phyloP scores from a whole-genome alignment of 495 filamentous ascomycete genomes.

The Venustampulla echinocandica region DNA sequence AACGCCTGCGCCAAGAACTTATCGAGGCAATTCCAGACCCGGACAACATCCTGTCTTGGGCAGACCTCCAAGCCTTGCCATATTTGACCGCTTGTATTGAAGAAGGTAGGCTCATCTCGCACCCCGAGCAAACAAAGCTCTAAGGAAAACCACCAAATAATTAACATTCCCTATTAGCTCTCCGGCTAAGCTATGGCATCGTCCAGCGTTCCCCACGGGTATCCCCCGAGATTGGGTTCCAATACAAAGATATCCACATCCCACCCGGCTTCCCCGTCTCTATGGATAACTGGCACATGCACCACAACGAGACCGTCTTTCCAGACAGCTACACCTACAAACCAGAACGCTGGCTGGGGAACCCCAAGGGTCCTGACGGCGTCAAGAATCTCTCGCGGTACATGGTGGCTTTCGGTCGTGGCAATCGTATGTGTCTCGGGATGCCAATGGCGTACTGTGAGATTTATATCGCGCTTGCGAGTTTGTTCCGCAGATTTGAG shows the following conservation, averaged over 20 bases:
- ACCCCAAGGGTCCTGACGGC: slow-evolving; percentile 8
- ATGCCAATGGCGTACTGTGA: slow-evolving; percentile 40
- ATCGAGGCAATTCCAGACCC: slow-evolving; percentile 15
- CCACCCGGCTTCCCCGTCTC: slow-evolving; percentile 33
- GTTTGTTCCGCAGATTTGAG: slow-evolving; percentile 26
- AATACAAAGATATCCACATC: slow-evolving; percentile 27
- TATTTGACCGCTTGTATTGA: slow-evolving; percentile 38
- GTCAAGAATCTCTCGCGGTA: slow-evolving; percentile 20
- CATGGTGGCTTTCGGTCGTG: slow-evolving; percentile 40
- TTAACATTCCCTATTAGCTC: neutral
- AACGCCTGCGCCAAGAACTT: slow-evolving; percentile 27
- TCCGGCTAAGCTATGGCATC: slow-evolving; percentile 34
- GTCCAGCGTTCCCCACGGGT: slow-evolving; percentile 25
- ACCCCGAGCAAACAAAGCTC: too few species aligned
- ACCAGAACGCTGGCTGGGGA: slow-evolving; percentile 43
- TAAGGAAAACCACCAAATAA: neutral
- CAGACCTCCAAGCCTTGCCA: slow-evolving; percentile 32
- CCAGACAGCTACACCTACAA: slow-evolving; percentile 36
- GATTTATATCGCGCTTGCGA: slow-evolving; percentile 30
- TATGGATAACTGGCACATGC: slow-evolving; percentile 29
- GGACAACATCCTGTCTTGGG: neutral
- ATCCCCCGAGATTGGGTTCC: slow-evolving; percentile 18
- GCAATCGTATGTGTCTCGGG: slow-evolving; percentile 41
- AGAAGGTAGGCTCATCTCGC: slow-evolving; percentile 29
- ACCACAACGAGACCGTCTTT: slow-evolving; percentile 36